phyloP scores from a whole-genome alignment of 805 yeast genomes.

The Candida awuae region DNA sequence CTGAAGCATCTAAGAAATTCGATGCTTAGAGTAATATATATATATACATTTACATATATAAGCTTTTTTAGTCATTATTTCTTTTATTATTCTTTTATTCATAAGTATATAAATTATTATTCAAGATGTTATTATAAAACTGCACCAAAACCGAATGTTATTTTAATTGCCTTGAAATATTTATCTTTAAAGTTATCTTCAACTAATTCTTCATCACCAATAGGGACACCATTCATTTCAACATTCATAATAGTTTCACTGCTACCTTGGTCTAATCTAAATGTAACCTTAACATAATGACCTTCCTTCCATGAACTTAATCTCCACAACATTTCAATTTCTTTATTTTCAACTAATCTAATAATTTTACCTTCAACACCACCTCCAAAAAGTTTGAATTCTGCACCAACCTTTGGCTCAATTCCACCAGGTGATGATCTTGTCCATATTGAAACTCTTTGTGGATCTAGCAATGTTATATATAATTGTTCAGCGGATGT shows the following conservation, averaged over 20 bases:
- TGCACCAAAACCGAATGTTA: slow-evolving; percentile 94
- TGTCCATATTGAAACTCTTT: slow-evolving; percentile 85
- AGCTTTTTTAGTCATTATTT: not conserved
- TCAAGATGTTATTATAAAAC: slow-evolving; percentile 53
- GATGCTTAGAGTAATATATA: slow-evolving; percentile 25
- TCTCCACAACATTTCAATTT: slow-evolving; percentile 77
- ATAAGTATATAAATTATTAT: not conserved
- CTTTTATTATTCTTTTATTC: not conserved
- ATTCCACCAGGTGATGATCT: slow-evolving; percentile 55
- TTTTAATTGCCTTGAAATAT: slow-evolving; percentile 80
- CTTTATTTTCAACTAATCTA: slow-evolving; percentile 49
- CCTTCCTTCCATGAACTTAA: slow-evolving; percentile 82
- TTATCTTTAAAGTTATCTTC: slow-evolving; percentile 80
- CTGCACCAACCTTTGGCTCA: slow-evolving; percentile 51
- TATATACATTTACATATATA: not conserved
- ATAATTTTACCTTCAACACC: slow-evolving; percentile 66
- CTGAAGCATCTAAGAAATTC: slow-evolving; percentile 74
- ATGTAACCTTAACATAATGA: slow-evolving; percentile 61
- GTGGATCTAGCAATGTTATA: slow-evolving; percentile 65
- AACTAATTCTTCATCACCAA: slow-evolving; percentile 90
- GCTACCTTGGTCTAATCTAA: slow-evolving; percentile 67
- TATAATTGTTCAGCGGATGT: slow-evolving; percentile 84
- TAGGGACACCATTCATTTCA: slow-evolving; percentile 79
- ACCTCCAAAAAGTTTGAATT: slow-evolving; percentile 76
- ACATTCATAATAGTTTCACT: slow-evolving; percentile 78